Conservation (phyloP, 2,329 filamentous ascomycete species). For the Pseudogymnoascus sp. region DNA sequence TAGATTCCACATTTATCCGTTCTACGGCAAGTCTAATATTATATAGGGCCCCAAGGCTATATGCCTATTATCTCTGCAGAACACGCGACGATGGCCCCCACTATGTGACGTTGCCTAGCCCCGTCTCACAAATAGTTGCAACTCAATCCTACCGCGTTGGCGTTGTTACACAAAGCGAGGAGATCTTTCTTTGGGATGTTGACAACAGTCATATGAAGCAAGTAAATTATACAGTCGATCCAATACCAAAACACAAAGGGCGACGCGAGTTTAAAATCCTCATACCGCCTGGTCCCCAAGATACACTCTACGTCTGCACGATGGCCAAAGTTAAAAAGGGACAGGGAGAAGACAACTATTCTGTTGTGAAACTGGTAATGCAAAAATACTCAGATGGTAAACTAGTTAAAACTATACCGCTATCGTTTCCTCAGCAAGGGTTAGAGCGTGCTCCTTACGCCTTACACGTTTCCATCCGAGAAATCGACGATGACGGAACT, state of each 20-base stretch:
- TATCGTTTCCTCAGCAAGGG: neutral
- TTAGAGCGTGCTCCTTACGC: neutral
- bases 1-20: neutral
- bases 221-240: neutral
- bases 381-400: conserved; percentile 3
- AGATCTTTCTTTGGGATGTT: conserved; percentile 9
- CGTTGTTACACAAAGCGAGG: neutral
- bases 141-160: neutral
- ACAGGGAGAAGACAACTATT: neutral
- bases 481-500: conserved; percentile 9
- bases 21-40: neutral
- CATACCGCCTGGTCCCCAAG: neutral
- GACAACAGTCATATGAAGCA: neutral
- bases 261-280: neutral
- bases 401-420: neutral
- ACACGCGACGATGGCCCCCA: neutral
- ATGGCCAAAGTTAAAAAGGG: neutral
- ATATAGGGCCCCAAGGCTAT: neutral
- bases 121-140: neutral
- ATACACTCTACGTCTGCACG: neutral
- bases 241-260: neutral
- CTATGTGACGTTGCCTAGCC: neutral
- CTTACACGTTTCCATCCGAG: neutral
- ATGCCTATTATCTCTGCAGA: conserved; percentile 2
- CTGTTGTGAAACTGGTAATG: neutral